A percentile compares a stretch with the other conserved stretches of the same genome.
Evolutionary conservation across 2,329 filamentous ascomycete species (phyloP).

Genomic region (Microdochium trichocladiopsis): DNA sequence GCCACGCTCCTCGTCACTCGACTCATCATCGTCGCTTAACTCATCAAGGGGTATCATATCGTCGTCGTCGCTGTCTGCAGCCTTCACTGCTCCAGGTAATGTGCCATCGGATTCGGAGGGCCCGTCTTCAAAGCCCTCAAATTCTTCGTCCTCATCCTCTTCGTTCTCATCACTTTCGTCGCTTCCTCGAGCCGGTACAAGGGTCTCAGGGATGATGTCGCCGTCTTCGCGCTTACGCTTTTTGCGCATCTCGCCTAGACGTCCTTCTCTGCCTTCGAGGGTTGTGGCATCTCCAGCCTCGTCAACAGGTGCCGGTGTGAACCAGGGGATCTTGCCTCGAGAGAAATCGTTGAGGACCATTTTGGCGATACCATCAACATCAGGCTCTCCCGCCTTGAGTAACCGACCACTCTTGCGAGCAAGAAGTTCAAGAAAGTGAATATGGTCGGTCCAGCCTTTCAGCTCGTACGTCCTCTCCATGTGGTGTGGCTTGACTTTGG

Average conservation of each 20-base stretch:
- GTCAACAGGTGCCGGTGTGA: constrained; percentile 66
- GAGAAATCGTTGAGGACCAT: constrained; percentile 97
- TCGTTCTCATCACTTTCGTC: constrained; percentile 22
- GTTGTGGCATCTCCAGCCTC: constrained; percentile 43
- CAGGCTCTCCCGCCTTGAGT: constrained; percentile 87
- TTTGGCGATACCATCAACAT: constrained; percentile 90
- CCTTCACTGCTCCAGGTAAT: constrained; percentile 23
- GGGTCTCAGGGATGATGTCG: constrained; percentile 32
- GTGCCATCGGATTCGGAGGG: constrained; percentile 21
- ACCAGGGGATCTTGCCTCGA: constrained; percentile 94
- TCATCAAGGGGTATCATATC: constrained; percentile 38
- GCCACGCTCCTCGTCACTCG: constrained; percentile 25
- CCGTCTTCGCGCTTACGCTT: constrained; percentile 63
- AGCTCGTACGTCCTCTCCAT: constrained; percentile 91
- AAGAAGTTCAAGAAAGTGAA: constrained; percentile 79
- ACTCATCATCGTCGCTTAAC: constrained; percentile 20
- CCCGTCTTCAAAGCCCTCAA: constrained; percentile 41
- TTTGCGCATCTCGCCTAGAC: constrained; percentile 78
- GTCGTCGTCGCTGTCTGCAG: constrained; percentile 32
- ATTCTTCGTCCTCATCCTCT: constrained; percentile 27
- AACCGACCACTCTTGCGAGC: constrained; percentile 82
- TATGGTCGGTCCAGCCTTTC: constrained; percentile 67
- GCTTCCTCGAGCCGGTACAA: constrained; percentile 12
- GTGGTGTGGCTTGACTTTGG: constrained; percentile 76
- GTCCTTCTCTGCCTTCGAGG: constrained; percentile 67